Evolutionary conservation across 2,329 filamentous ascomycete genomes (phyloP).

Genomic region (Escovopsis sp.): DNA sequence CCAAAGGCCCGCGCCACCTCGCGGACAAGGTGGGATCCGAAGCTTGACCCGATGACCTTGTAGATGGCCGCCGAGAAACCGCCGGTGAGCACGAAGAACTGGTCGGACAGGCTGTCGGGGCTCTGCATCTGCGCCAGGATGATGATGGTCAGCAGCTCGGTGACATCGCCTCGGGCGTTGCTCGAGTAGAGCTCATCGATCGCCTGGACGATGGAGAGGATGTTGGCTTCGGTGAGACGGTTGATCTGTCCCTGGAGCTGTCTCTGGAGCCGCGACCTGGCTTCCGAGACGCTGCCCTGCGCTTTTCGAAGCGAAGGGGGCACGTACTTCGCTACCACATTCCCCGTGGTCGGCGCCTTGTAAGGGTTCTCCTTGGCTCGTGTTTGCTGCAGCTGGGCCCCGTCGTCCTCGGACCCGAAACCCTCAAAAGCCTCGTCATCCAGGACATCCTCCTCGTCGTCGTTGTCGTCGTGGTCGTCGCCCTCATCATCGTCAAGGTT

Average conservation of each 20-base stretch:
- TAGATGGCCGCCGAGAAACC: slow-evolving; percentile 83
- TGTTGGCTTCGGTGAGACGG: slow-evolving; percentile 78
- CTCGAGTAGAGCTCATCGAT: slow-evolving; percentile 72
- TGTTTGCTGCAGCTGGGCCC: slow-evolving; percentile 21
- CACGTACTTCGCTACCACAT: slow-evolving; percentile 57
- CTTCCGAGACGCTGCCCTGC: slow-evolving; percentile 49
- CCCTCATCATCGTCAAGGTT: slow-evolving; percentile 15
- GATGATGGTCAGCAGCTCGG: slow-evolving; percentile 61
- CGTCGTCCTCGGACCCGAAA: slow-evolving; percentile 21
- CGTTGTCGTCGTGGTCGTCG: slow-evolving; percentile 22
- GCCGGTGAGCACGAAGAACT: slow-evolving; percentile 79
- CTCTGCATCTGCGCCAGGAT: slow-evolving; percentile 70
- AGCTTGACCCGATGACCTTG: slow-evolving; percentile 74
- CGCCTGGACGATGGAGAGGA: slow-evolving; percentile 69
- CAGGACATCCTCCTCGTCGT: slow-evolving; percentile 19
- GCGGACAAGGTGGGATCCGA: slow-evolving; percentile 76
- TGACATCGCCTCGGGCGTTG: slow-evolving; percentile 79
- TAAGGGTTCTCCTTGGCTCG: slow-evolving; percentile 73
- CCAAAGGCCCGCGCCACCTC: slow-evolving; percentile 64
- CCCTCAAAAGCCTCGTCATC: slow-evolving; percentile 24
- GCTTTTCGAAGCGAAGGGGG: slow-evolving; percentile 67
- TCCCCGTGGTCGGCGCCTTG: slow-evolving; percentile 48
- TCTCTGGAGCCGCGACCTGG: slow-evolving; percentile 53
- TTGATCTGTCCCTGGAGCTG: slow-evolving; percentile 85
- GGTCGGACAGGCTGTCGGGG: slow-evolving; percentile 64